Evolutionary conservation across 345 rosid species (phyloP).

Genomic region (Punica granatum): DNA sequence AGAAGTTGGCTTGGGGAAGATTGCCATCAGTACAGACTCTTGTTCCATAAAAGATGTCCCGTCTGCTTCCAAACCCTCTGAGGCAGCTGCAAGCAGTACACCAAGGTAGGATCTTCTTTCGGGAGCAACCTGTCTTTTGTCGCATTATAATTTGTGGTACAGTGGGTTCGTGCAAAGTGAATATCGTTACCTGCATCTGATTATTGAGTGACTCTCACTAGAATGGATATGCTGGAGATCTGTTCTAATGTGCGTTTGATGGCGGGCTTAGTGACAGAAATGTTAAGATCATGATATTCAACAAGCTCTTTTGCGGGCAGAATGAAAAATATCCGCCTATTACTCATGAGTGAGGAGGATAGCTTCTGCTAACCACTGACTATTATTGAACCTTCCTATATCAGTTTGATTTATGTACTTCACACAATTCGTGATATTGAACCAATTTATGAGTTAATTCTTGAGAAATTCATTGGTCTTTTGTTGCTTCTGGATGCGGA

Average conservation of each 20-base stretch:
- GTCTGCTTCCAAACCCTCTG: constrained; percentile 22
- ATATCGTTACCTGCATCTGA: background rate
- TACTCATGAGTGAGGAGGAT: background rate
- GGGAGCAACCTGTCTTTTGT: background rate
- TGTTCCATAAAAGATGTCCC: constrained; percentile 21
- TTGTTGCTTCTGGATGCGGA: background rate
- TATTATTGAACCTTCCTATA: background rate
- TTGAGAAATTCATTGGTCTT: background rate
- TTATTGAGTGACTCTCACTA: background rate
- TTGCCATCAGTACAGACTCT: constrained; percentile 37
- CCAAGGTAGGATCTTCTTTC: constrained; percentile 16
- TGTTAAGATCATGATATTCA: background rate
- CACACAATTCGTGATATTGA: constrained; percentile 2
- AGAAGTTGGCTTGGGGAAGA: constrained; percentile 51
- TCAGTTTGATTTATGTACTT: background rate
- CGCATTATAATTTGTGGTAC: background rate
- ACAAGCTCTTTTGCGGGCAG: background rate
- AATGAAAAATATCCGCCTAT: background rate
- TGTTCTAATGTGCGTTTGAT: background rate
- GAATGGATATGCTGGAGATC: background rate
- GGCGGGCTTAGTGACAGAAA: background rate
- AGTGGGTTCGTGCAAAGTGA: background rate
- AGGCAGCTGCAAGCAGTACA: constrained; percentile 19
- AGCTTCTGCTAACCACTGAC: constrained; percentile 2
- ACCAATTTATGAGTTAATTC: background rate